These are phyloP conservation scores for Dactylellina cionopaga DNA, from an alignment of 2,329 filamentous ascomycete genomes.

Conservation along the genomic window DNA sequence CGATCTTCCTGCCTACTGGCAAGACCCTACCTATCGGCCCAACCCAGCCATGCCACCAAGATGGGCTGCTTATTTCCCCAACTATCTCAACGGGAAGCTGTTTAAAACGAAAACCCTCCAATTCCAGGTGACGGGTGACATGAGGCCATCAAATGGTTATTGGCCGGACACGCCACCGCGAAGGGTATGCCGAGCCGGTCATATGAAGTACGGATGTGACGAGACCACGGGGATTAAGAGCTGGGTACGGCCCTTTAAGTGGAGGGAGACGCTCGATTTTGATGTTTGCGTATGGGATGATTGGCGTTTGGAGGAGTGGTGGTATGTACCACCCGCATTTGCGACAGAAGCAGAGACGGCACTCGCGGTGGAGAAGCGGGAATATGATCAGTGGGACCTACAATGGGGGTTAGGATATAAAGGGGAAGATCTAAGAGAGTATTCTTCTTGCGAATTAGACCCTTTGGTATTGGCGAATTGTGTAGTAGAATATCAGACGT, in stretches of 20 bases:
- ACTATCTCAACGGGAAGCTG: background rate
- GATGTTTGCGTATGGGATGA: conserved; percentile 19
- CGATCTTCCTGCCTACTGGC: no score
- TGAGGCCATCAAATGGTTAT: no score
- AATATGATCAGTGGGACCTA: background rate
- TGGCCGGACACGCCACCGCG: background rate
- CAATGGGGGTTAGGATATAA: background rate
- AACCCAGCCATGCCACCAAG: no score
- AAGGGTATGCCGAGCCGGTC: background rate
- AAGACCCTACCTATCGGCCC: no score
- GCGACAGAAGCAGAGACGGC: background rate
- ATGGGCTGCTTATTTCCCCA: no score
- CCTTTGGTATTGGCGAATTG: no score
- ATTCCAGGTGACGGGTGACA: no score
- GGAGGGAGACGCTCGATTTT: background rate
- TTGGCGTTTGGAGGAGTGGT: conserved; percentile 21
- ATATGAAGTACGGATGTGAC: background rate
- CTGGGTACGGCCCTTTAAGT: conserved; percentile 1
- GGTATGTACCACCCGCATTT: conserved; percentile 7
- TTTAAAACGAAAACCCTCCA: no score
- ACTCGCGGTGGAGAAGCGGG: background rate
- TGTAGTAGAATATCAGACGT: no score
- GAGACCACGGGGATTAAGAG: background rate
- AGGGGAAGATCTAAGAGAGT: no score
- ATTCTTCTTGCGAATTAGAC: no score